These are phyloP conservation scores for Ploettnerulaceae sp. DNA, from an alignment of 2,329 filamentous ascomycete species.

Conservation along the genomic window DNA sequence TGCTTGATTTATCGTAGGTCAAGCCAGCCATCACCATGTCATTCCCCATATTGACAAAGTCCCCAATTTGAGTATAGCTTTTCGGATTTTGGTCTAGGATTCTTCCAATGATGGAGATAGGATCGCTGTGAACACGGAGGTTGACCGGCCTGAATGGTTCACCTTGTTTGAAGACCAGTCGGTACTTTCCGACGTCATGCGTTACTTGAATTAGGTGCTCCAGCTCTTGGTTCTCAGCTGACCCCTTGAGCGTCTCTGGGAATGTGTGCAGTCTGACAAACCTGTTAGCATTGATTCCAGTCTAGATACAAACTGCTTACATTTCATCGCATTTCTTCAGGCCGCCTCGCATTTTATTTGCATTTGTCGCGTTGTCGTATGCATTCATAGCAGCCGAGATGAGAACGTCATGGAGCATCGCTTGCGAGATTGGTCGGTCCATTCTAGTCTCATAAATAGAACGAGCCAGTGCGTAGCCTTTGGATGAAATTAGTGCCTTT, in stretches of 20 bases:
- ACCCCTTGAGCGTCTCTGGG: constrained; percentile 49
- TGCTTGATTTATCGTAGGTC: constrained; percentile 23
- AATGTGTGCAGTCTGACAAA: constrained; percentile 56
- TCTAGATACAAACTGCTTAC: constrained; percentile 40
- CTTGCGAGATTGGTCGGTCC: constrained; percentile 44
- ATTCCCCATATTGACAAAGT: constrained; percentile 63
- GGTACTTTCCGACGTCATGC: constrained; percentile 70
- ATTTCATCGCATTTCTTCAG: constrained; percentile 74
- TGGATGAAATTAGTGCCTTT: constrained; percentile 9
- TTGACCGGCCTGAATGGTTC: constrained; percentile 76
- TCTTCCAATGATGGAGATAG: constrained; percentile 66
- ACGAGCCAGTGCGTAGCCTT: constrained; percentile 58
- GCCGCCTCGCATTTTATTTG: constrained; percentile 69
- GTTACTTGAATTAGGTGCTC: constrained; percentile 67
- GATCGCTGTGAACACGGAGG: constrained; percentile 71
- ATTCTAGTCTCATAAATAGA: constrained; percentile 54
- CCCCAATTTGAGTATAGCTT: constrained; percentile 70
- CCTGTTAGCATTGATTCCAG: constrained; percentile 21
- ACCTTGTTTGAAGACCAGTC: constrained; percentile 71
- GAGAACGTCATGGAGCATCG: constrained; percentile 55
- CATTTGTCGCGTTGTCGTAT: constrained; percentile 80
- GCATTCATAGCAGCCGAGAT: constrained; percentile 60
- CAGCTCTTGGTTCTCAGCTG: constrained; percentile 49
- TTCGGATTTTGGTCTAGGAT: constrained; percentile 70
- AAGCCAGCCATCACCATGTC: constrained; percentile 61